These are phyloP conservation scores for Phoenix dactylifera DNA, from an alignment of 176 grass and related monocot species.

Conservation along the genomic window DNA sequence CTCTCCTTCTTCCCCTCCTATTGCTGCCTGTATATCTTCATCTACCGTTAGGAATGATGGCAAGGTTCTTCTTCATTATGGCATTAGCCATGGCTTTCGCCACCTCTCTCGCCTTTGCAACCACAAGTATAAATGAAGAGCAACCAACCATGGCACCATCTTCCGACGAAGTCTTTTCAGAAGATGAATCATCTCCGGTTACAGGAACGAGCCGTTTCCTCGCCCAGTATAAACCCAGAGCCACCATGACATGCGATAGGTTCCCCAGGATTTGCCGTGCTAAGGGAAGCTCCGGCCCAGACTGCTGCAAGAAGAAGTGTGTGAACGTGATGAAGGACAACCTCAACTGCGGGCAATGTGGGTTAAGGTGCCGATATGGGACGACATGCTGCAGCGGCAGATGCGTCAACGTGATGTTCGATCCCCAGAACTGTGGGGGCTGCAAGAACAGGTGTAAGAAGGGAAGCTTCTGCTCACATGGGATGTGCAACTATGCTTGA, in stretches of 20 bases:
- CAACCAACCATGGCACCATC: no score
- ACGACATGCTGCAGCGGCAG: conserved; percentile 20
- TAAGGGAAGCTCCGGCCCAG: conserved; percentile 6
- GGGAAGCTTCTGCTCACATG: background rate
- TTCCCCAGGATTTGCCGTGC: no score
- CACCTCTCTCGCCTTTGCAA: background rate
- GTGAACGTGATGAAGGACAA: conserved; percentile 19
- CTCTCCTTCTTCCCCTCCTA: no score
- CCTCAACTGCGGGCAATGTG: conserved; percentile 30
- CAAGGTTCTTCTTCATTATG: conserved; percentile 1
- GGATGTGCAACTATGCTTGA: no score
- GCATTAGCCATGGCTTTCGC: background rate
- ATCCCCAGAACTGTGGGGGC: conserved; percentile 22
- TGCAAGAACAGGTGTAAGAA: conserved; percentile 1
- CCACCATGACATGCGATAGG: no score
- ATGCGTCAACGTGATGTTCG: conserved; percentile 15
- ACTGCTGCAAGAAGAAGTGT: conserved; percentile 25
- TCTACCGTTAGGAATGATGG: no score
- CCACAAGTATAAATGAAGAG: no score
- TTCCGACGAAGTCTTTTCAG: no score
- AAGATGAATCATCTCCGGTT: no score
- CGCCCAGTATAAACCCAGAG: background rate
- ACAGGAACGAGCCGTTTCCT: background rate
- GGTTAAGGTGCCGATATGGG: conserved; percentile 18
- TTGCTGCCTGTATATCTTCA: no score